These are phyloP conservation scores for Discostella pseudostelligera DNA, from an alignment of 108 stramenopile genomes.

Conservation along the genomic window DNA sequence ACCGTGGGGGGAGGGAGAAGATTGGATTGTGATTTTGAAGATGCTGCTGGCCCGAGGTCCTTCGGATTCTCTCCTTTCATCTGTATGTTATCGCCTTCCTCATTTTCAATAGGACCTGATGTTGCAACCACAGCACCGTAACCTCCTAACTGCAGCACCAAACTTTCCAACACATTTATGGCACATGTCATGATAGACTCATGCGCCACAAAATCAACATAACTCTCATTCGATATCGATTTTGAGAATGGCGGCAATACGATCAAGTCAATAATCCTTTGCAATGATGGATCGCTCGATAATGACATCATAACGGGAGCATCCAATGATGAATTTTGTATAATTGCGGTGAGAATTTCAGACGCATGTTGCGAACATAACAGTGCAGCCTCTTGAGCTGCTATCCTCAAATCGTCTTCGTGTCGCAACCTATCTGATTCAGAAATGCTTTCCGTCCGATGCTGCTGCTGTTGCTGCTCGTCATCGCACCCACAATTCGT, in stretches of 20 bases:
- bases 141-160: slow-evolving; percentile 85
- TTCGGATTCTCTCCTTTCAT: too few species aligned
- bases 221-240: slow-evolving; percentile 3
- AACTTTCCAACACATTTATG: slow-evolving; percentile 82
- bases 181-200: slow-evolving; percentile 75
- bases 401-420: slow-evolving; percentile 29
- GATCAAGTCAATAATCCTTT: slow-evolving; percentile 45
- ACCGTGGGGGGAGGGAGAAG: slow-evolving; percentile 13
- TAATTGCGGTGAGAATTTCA: slow-evolving; percentile 81
- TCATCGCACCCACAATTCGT: background rate
- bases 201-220: slow-evolving; percentile 49
- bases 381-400: slow-evolving; percentile 19
- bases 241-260: slow-evolving; percentile 22
- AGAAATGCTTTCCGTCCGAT: background rate
- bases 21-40: slow-evolving; percentile 3
- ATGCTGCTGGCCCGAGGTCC: background rate
- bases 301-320: slow-evolving; percentile 58
- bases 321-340: slow-evolving; percentile 78
- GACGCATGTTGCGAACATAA: slow-evolving; percentile 67
- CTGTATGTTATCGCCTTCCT: background rate
- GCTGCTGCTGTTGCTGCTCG: background rate
- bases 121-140: slow-evolving; percentile 68
- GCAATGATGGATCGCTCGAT: slow-evolving; percentile 58
- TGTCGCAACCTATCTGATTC: background rate
- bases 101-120: background rate